Evolutionary conservation across 139 green algal genomes (phyloP).

Genomic region (Micractinium conductrix): DNA sequence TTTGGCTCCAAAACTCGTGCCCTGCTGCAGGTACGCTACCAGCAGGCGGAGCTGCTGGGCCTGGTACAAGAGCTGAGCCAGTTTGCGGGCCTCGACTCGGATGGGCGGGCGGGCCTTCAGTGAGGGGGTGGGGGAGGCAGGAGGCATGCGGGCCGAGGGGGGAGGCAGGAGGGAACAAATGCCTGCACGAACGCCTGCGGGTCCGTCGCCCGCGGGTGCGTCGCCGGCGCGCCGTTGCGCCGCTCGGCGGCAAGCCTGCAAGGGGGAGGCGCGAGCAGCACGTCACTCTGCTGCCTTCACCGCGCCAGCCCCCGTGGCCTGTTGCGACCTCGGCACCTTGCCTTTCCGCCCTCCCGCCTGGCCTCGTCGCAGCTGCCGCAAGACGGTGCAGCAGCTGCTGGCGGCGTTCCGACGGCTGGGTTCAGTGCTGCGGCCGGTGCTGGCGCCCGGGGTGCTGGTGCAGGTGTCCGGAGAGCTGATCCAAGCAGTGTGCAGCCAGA

Average conservation of each 20-base stretch:
- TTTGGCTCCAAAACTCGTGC: too few relatives aligned
- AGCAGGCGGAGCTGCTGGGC: constrained; percentile 38
- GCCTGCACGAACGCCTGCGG: too few relatives aligned
- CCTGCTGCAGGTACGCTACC: constrained; percentile 8
- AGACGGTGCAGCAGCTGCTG: constrained; percentile 49
- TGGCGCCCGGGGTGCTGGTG: constrained; percentile 33
- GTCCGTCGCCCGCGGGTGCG: too few relatives aligned
- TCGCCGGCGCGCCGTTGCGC: too few relatives aligned
- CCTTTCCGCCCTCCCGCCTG: background rate
- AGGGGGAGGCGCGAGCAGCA: too few relatives aligned
- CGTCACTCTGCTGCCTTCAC: too few relatives aligned
- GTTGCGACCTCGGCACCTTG: too few relatives aligned
- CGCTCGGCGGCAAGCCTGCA: too few relatives aligned
- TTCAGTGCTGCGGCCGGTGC: constrained; percentile 34
- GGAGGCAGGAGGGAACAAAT: too few relatives aligned
- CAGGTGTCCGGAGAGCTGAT: constrained; percentile 6
- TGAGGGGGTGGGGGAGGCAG: background rate
- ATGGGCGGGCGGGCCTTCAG: constrained; percentile 42
- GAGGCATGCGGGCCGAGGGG: too few relatives aligned
- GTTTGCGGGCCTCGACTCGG: constrained; percentile 33
- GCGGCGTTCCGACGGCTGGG: constrained; percentile 43
- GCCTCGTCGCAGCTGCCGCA: constrained; percentile 26
- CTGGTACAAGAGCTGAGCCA: constrained; percentile 35
- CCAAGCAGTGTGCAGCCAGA: constrained; percentile 3
- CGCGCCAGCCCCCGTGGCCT: too few relatives aligned